phyloP scores from a whole-genome alignment of 768 basidiomycete species.

The Lyophyllum semitale region DNA sequence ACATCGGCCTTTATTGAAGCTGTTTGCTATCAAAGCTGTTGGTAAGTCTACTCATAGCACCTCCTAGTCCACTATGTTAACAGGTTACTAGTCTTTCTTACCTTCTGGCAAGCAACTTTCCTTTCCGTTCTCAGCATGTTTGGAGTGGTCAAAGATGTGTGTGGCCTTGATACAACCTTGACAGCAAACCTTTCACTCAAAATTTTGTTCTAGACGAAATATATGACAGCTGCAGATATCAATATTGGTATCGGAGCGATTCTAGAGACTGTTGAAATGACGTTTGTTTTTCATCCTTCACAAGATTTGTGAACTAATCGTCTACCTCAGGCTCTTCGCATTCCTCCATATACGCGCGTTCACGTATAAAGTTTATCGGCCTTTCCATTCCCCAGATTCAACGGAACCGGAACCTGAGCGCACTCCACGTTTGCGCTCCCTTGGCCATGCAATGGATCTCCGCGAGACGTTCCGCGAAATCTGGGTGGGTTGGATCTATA shows the following conservation, averaged over 20 bases:
- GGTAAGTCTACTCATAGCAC: constrained; percentile 37
- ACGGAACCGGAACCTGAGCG: constrained; percentile 30
- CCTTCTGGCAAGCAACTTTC: constrained; percentile 75
- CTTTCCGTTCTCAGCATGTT: constrained; percentile 58
- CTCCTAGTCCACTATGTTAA: background rate
- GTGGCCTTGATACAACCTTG: background rate
- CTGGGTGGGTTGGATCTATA: constrained; percentile 57
- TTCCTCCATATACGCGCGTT: constrained; percentile 75
- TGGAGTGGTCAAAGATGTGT: constrained; percentile 64
- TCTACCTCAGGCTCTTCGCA: constrained; percentile 53
- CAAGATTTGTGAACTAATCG: constrained; percentile 1
- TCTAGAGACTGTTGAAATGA: constrained; percentile 76
- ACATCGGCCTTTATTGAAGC: constrained; percentile 63
- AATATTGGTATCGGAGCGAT: constrained; percentile 72
- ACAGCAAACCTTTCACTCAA: background rate
- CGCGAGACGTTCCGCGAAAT: constrained; percentile 69
- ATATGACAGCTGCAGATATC: constrained; percentile 76
- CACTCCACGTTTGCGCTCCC: constrained; percentile 58
- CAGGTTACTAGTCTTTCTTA: constrained; percentile 55
- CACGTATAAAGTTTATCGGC: constrained; percentile 64
- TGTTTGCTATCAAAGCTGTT: constrained; percentile 74
- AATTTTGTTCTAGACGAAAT: constrained; percentile 43
- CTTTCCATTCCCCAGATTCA: constrained; percentile 27
- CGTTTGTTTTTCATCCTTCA: constrained; percentile 38
- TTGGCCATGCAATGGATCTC: constrained; percentile 69